phyloP scores from a whole-genome alignment of 116 monocot genomes.

The Posidonia oceanica region DNA sequence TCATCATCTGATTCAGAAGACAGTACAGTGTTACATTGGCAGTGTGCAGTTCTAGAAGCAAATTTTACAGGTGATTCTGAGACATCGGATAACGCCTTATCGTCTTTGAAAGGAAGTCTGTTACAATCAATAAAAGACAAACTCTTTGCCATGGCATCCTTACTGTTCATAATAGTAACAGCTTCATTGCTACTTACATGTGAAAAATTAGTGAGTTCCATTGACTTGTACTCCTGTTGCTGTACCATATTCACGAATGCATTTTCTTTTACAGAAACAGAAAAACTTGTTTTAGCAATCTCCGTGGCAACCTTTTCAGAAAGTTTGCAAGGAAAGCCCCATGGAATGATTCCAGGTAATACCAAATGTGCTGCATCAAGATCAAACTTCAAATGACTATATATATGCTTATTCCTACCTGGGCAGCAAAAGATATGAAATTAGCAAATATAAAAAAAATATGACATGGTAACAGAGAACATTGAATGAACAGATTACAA shows the following conservation, averaged over 20 bases:
- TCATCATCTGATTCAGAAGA: slow-evolving; percentile 62
- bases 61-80: slow-evolving; percentile 22
- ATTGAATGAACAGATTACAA: too few species aligned
- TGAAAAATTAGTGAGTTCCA: slow-evolving; percentile 12
- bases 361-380: slow-evolving; percentile 53
- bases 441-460: background rate
- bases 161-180: slow-evolving; percentile 11
- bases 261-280: slow-evolving; percentile 27
- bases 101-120: slow-evolving; percentile 17
- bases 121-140: slow-evolving; percentile 14
- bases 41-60: slow-evolving; percentile 22
- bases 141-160: slow-evolving; percentile 22
- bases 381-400: slow-evolving; percentile 41
- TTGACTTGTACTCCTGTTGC: slow-evolving; percentile 10
- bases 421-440: slow-evolving; percentile 4
- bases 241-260: slow-evolving; percentile 9
- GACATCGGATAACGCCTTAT: slow-evolving; percentile 34
- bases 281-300: slow-evolving; percentile 24
- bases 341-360: slow-evolving; percentile 47
- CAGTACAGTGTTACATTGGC: slow-evolving; percentile 21
- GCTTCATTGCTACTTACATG: slow-evolving; percentile 3
- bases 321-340: slow-evolving; percentile 54
- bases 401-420: slow-evolving; percentile 23
- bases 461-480: background rate
- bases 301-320: slow-evolving; percentile 54